Evolutionary conservation across 2,329 filamentous ascomycete genomes (phyloP), one percentile per base, ranked within the genome.

Genomic region (Fusarium domesticum): DNA sequence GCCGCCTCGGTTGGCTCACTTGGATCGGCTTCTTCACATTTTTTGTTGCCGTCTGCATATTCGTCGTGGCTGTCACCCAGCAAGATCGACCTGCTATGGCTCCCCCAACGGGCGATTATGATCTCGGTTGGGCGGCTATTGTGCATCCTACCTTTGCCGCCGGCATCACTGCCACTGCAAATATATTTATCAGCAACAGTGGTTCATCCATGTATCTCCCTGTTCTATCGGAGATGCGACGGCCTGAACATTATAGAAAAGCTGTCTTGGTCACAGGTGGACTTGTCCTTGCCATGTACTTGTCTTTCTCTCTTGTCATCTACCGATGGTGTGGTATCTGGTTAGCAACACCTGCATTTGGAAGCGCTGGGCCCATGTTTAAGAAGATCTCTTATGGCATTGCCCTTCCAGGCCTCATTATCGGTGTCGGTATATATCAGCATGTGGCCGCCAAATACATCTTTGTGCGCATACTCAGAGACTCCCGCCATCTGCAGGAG

Each of bases 1-100:
- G 75, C 2, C 61, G 74, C 7, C 66, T 79, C 0, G 71, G 83
- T 1, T 77, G 80, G 11, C 78, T 79, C 0, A 58, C 61, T 1
- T 64, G 75, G 50, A 57, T 76, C 20, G 73, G 71, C 38, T 80
- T 84, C 58, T 35, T 81, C 2, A 69, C 70, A 14, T 79, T 80
- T 1, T 60, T 72, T 1, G 59, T 83, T 3, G 83, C 82, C 60
- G 70, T 82, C 15, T 63, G 81, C 15, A 76, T 76, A 11, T 81
- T 80, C 44, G 35, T 58, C 37, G 59, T 55, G 14, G 58, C 35
- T 16, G 67, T 78, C 33, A 79, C 76, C 0, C 70, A 68, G 2
- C 69, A 66, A 15, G 72, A 76, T 48, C 69, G 77, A 4, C 78
- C 78, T 8, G 78, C 78, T 2, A 73, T 76, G 2, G 79, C 79